Base-by-base conservation (phyloP, 2,329 filamentous ascomycete genomes). In the Periconia digitata region DNA sequence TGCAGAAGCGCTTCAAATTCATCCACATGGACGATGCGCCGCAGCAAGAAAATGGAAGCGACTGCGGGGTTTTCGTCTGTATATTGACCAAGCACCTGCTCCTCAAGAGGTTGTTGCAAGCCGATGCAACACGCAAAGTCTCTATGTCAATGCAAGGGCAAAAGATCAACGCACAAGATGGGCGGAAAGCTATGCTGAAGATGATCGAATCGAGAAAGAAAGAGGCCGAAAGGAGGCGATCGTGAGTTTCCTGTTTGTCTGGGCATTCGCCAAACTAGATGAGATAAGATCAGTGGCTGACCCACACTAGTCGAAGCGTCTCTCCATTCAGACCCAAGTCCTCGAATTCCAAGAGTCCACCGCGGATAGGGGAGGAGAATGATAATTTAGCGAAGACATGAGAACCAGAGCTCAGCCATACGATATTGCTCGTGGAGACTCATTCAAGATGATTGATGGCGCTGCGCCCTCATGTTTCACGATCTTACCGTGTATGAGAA, bases 21-120 rank as follows among this genome's bases (percentile, higher is more conserved):
- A 82, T 92, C 63, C 85, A 92, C 69, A 79, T 99, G 46, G 79
- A 86, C 0, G 92, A 97, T 66, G 87, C 85, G 8, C 94, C 94
- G 0, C 88, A 95, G 63, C 94, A 99, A 71, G 87, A 92, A 59
- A 97, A 97, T 59, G 85, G 88, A 21, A 92, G 84, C 66, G 94
- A 99, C 72, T 99, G 94, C 61, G 94, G 94, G 16, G 90, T 99
- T 1, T 97, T 92, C 70, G 94, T 99, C 3, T 97, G 94, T 71
- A 82, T 97, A 56, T 81, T 92, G 53, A 99, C 99, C 92, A 85
- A 91, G 41, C 89, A 96, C 73, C 75, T 99, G n/a, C 80, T 99
- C 16, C 78, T 96, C 43, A 92, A 91, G 72, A 80, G 89, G 48
- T 78, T 99, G 20, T 76, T 99, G 49, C 83, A 81, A 57, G 90